Conservation (phyloP, 768 basidiomycete genomes). For the Leucocoprinus leucothites region DNA sequence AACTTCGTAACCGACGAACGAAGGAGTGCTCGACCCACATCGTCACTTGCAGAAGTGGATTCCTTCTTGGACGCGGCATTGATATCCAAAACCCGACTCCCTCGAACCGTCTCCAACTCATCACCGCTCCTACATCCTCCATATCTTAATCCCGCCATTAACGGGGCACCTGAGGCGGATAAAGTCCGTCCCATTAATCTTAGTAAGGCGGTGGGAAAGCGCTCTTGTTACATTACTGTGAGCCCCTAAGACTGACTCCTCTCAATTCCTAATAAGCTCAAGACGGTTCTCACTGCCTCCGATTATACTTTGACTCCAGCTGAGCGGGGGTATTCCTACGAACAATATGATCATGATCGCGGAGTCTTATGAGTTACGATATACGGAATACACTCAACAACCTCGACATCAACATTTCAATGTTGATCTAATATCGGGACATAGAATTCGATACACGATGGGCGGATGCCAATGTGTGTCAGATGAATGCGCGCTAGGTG, state of each 20-base stretch:
- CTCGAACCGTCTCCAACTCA: background rate
- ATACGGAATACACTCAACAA: background rate
- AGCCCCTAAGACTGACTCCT: background rate
- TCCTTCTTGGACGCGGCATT: background rate
- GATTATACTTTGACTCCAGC: background rate
- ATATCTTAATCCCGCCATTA: background rate
- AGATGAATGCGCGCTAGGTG: background rate
- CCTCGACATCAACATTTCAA: constrained; percentile 4
- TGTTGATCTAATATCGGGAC: no score
- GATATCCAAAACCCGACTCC: background rate
- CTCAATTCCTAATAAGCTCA: background rate
- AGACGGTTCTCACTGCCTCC: background rate
- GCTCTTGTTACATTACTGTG: background rate
- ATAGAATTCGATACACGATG: no score
- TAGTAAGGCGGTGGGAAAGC: background rate
- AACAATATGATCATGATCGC: background rate
- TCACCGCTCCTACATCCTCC: background rate
- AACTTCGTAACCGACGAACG: background rate
- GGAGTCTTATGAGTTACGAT: background rate
- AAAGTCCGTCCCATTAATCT: background rate
- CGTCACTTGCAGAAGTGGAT: background rate
- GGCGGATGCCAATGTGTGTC: background rate
- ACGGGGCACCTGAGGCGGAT: background rate
- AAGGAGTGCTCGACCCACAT: background rate
- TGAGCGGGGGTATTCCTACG: background rate